Evolutionary conservation across 2,329 filamentous ascomycete genomes (phyloP).

Genomic region (Zymoseptoria ardabiliae): DNA sequence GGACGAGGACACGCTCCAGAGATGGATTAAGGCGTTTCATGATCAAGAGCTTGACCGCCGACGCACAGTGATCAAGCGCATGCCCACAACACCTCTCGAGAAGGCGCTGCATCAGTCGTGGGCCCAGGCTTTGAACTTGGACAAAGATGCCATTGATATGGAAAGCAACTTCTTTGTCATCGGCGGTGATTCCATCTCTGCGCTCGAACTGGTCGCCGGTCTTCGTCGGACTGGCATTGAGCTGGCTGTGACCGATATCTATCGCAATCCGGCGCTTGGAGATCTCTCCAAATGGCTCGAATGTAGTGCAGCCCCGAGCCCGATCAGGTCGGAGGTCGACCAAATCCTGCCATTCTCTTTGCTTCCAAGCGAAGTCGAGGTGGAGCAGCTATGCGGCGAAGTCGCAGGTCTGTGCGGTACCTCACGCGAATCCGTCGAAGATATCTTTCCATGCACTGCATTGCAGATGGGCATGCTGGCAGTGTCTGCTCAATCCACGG

Average conservation of each 20-base stretch:
- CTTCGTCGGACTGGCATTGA: conserved; percentile 27
- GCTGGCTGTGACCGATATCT: conserved; percentile 30
- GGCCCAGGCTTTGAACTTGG: background rate
- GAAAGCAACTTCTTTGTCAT: conserved; percentile 33
- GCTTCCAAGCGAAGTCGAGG: background rate
- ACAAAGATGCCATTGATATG: background rate
- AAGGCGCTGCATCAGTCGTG: background rate
- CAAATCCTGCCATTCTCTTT: conserved; percentile 3
- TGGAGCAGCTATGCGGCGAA: background rate
- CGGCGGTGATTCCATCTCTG: conserved; percentile 40
- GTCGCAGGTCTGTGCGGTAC: conserved; percentile 8
- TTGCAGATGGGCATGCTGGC: conserved; percentile 38
- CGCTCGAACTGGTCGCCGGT: conserved; percentile 37
- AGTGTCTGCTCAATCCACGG: conserved; percentile 44
- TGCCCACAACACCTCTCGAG: background rate
- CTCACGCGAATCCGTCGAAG: conserved; percentile 32
- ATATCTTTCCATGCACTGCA: conserved; percentile 41
- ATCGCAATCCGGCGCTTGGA: conserved; percentile 17
- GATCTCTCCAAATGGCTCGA: background rate
- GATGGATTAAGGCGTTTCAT: background rate
- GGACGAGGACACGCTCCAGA: conserved; percentile 42
- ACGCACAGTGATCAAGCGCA: background rate
- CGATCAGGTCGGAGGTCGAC: background rate
- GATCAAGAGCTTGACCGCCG: background rate
- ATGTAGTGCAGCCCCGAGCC: background rate